Conservation (phyloP, 139 green algal genomes). For the Chloropicon primus region DNA sequence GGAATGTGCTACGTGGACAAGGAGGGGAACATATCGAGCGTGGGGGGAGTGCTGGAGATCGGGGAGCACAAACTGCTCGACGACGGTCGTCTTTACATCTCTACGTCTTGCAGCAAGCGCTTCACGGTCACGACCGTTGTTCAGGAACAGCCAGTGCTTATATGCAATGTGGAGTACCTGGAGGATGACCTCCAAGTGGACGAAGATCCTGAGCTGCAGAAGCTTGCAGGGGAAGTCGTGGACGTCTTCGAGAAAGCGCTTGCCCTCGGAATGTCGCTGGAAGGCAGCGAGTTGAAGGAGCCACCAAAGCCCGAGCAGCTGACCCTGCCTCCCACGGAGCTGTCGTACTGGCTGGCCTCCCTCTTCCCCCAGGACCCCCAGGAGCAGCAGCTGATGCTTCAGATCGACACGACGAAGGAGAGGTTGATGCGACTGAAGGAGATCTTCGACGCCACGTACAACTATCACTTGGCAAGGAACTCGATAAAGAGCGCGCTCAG, state of each 20-base stretch:
- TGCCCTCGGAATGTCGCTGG: slow-evolving; percentile 40
- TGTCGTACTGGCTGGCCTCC: slow-evolving; percentile 39
- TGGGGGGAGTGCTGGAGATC: slow-evolving; percentile 39
- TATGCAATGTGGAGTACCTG: slow-evolving; percentile 39
- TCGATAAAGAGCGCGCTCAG: not conserved
- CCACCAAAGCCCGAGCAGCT: slow-evolving; percentile 34
- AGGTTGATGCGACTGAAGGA: slow-evolving; percentile 32
- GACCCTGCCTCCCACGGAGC: slow-evolving; percentile 15
- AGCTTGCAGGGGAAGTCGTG: slow-evolving; percentile 27
- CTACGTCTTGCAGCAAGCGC: slow-evolving; percentile 21
- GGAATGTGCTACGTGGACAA: slow-evolving; percentile 41
- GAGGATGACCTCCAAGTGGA: slow-evolving; percentile 22
- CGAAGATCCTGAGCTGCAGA: slow-evolving; percentile 12
- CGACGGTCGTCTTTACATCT: slow-evolving; percentile 31
- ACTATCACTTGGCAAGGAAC: slow-evolving; percentile 29
- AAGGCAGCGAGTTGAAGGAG: slow-evolving; percentile 25
- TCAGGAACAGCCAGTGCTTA: slow-evolving; percentile 30
- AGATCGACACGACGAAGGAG: slow-evolving; percentile 33
- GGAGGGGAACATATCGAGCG: slow-evolving; percentile 13
- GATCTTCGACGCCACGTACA: slow-evolving; percentile 34
- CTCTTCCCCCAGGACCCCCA: slow-evolving; percentile 14
- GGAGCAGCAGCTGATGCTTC: slow-evolving; percentile 28
- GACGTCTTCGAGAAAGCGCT: slow-evolving; percentile 39
- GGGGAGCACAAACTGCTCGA: slow-evolving; percentile 25
- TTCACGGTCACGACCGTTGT: slow-evolving; percentile 32